Conservation (phyloP, 129 eudicot species). For the Chrysanthemum makinoi region DNA sequence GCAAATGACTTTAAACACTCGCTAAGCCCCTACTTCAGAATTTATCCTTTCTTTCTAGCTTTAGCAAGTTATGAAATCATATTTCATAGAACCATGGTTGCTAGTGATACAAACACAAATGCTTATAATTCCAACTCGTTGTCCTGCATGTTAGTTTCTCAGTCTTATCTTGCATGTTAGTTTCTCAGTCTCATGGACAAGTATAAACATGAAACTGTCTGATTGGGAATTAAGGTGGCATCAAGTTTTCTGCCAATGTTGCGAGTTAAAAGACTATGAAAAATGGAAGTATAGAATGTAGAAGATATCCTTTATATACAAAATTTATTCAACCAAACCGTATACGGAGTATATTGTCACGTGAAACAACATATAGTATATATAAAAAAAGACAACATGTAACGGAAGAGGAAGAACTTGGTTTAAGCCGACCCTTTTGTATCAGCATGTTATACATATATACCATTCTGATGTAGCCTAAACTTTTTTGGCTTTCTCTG, state of each 20-base stretch:
- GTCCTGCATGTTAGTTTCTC: too few species aligned
- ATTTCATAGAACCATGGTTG: too few species aligned
- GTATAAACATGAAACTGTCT: too few species aligned
- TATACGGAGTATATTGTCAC: not conserved
- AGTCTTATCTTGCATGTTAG: too few species aligned
- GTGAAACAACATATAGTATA: not conserved
- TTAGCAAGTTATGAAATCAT: too few species aligned
- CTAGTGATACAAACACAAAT: too few species aligned
- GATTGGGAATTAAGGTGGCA: too few species aligned
- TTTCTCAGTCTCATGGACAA: too few species aligned
- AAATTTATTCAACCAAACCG: constrained; percentile 4
- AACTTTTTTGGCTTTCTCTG: constrained; percentile 44
- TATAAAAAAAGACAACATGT: not conserved
- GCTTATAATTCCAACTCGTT: too few species aligned
- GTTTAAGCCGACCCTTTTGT: not conserved
- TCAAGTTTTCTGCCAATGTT: not conserved
- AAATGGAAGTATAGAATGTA: not conserved
- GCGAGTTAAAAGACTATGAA: not conserved
- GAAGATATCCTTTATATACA: constrained; percentile 9
- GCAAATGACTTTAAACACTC: too few species aligned
- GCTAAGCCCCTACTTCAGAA: too few species aligned
- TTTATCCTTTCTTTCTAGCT: too few species aligned
- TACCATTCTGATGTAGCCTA: constrained; percentile 18
- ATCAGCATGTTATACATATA: constrained; percentile 20
- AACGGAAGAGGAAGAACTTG: not conserved